Evolutionary conservation across 768 basidiomycete species (phyloP).

Genomic region (Pleurotus sapidus): DNA sequence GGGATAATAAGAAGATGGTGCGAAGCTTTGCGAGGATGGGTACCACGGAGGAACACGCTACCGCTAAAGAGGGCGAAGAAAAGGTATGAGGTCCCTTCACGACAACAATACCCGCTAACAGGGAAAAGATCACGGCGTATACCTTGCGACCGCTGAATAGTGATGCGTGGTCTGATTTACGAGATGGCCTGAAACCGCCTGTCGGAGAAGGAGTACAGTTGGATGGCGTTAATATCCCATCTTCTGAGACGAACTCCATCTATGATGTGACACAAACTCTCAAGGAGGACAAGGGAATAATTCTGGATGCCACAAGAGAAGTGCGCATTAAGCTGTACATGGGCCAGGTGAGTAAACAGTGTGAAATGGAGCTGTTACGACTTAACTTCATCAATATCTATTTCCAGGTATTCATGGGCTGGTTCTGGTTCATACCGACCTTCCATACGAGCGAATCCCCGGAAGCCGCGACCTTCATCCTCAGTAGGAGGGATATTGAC

Average conservation of each 20-base stretch:
- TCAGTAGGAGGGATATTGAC: constrained; percentile 68
- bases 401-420: constrained; percentile 69
- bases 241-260: constrained; percentile 42
- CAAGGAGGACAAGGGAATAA: constrained; percentile 35
- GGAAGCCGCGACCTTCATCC: constrained; percentile 31
- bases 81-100: constrained; percentile 23
- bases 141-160: constrained; percentile 44
- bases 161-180: constrained; percentile 38
- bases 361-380: neutral
- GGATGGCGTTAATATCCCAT: constrained; percentile 25
- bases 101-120: neutral
- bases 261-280: constrained; percentile 31
- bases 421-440: constrained; percentile 84
- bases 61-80: constrained; percentile 29
- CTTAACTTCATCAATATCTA: neutral
- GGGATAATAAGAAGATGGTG: constrained; percentile 82
- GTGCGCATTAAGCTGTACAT: constrained; percentile 69
- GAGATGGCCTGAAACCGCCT: constrained; percentile 28
- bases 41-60: constrained; percentile 21
- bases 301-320: constrained; percentile 67
- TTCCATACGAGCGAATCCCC: constrained; percentile 58
- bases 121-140: constrained; percentile 36
- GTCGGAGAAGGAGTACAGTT: constrained; percentile 13
- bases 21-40: constrained; percentile 68
- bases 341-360: constrained; percentile 50